These are phyloP conservation scores for Macrocybe gigantea DNA, from an alignment of 768 basidiomycete genomes.

Conservation along the genomic window DNA sequence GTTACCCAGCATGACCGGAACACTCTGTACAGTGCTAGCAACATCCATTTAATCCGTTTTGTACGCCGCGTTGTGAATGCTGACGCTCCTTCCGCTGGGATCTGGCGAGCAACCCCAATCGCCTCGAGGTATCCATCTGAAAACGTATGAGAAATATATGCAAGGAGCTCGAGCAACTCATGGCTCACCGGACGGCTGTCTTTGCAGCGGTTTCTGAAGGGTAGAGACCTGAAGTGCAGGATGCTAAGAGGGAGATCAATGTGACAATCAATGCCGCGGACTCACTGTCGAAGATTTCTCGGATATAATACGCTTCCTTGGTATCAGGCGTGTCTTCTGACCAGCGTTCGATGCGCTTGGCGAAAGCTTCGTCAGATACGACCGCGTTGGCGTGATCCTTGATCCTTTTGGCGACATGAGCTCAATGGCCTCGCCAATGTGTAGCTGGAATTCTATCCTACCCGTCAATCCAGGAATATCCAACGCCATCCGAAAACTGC, in stretches of 20 bases:
- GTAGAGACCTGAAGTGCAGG: conserved; percentile 57
- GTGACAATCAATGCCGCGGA: not conserved
- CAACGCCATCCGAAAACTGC: conserved; percentile 98
- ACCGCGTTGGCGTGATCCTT: conserved; percentile 76
- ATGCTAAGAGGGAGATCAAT: conserved; percentile 7
- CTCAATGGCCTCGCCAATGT: not conserved
- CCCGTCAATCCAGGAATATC: conserved; percentile 99
- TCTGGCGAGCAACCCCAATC: conserved; percentile 97
- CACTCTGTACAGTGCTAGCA: conserved; percentile 11
- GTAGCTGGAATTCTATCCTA: conserved; percentile 23
- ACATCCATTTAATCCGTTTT: conserved; percentile 24
- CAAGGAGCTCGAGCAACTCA: conserved; percentile 2
- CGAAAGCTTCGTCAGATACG: conserved; percentile 81
- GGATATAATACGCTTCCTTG: conserved; percentile 93
- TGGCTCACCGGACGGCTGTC: conserved; percentile 82
- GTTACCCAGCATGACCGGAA: conserved; percentile 16
- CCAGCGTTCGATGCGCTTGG: conserved; percentile 70
- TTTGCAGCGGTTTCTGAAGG: conserved; percentile 78
- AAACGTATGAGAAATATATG: conserved; percentile 9
- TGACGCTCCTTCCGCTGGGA: conserved; percentile 92
- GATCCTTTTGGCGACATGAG: conserved; percentile 45
- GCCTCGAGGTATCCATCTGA: conserved; percentile 87
- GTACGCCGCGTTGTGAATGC: conserved; percentile 94
- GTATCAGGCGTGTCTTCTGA: conserved; percentile 82
- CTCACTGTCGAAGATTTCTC: conserved; percentile 85